Evolutionary conservation across 2,329 filamentous ascomycete genomes (phyloP).

Genomic region (Trichoderma sp.): DNA sequence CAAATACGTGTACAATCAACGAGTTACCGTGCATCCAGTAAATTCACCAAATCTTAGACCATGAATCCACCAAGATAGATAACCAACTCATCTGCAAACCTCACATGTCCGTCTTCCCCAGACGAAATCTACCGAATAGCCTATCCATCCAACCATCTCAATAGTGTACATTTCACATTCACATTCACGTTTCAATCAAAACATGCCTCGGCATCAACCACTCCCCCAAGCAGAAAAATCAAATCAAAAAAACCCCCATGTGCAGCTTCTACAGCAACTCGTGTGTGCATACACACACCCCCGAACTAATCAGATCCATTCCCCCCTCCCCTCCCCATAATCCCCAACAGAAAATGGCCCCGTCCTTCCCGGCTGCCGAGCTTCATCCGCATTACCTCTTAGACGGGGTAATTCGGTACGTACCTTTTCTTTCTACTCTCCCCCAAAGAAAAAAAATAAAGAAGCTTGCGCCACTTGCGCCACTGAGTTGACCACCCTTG

Average conservation of each 20-base stretch:
- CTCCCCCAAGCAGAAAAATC: not conserved
- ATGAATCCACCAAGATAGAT: not conserved
- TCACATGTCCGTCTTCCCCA: not conserved
- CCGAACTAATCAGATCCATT: not conserved
- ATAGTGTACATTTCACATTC: too few species aligned
- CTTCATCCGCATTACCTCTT: not conserved
- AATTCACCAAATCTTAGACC: not conserved
- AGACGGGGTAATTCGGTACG: not conserved
- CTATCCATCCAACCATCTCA: not conserved
- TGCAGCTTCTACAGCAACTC: not conserved
- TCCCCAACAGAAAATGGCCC: slow-evolving; percentile 18
- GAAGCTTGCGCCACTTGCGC: not conserved
- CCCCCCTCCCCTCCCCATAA: not conserved
- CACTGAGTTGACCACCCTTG: too few species aligned
- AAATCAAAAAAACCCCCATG: not conserved
- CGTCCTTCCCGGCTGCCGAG: not conserved
- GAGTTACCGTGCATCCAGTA: not conserved
- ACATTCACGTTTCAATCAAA: not conserved
- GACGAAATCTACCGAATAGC: not conserved
- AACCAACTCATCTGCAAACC: not conserved
- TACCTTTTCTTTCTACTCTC: not conserved
- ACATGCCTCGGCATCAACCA: not conserved
- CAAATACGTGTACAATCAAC: not conserved
- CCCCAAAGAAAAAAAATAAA: not conserved
- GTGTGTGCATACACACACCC: not conserved